phyloP scores from a whole-genome alignment of 148 eudicot genomes.

The Diospyros lotus region DNA sequence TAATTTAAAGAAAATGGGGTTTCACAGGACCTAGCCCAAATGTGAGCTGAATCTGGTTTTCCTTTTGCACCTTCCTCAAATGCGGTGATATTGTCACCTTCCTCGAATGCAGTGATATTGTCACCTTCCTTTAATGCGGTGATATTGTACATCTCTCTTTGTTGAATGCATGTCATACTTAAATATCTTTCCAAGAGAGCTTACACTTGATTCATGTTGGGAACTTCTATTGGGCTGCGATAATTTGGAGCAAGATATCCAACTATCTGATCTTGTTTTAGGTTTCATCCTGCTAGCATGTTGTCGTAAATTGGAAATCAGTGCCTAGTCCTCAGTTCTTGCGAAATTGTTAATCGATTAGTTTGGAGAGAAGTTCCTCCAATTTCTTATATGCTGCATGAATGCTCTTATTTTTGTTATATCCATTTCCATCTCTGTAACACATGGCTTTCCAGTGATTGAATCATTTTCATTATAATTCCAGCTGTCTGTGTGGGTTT shows the following conservation, averaged over 20 bases:
- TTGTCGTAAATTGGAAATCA: background rate
- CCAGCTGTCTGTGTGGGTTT: background rate
- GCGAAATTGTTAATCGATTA: background rate
- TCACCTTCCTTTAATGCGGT: background rate
- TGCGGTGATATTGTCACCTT: background rate
- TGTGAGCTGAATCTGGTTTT: background rate
- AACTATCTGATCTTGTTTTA: background rate
- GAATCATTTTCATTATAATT: background rate
- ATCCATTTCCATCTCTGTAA: background rate
- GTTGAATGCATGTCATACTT: background rate
- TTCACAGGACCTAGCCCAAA: background rate
- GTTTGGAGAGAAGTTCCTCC: background rate
- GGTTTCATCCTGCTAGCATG: background rate
- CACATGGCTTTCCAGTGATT: background rate
- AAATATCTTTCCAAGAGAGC: background rate
- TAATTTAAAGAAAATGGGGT: no score
- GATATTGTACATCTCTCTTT: background rate
- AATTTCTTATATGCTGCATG: background rate
- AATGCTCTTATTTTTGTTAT: background rate
- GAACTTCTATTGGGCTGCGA: background rate
- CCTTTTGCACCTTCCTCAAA: background rate
- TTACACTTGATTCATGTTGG: background rate
- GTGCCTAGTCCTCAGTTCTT: slow-evolving; percentile 10
- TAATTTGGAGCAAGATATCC: background rate
- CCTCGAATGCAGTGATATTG: background rate